These are phyloP conservation scores for Crataegus laevigata DNA, from an alignment of 306 rosid genomes.

Conservation along the genomic window DNA sequence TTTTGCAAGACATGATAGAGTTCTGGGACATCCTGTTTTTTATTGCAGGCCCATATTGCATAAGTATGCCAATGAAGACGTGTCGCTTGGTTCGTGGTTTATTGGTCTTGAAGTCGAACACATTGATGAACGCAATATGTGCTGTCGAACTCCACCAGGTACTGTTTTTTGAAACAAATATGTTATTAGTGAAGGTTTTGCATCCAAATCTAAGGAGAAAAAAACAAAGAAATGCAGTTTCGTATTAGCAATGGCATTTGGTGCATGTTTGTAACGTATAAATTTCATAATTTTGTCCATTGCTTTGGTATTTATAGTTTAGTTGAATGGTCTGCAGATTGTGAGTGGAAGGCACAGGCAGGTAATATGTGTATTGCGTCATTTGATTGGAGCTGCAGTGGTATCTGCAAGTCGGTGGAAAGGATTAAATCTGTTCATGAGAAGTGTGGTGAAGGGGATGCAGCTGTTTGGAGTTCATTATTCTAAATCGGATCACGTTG, in stretches of 20 bases:
- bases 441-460: conserved; percentile 93
- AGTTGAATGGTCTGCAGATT: conserved; percentile 42
- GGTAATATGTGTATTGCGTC: conserved; percentile 89
- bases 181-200: background rate
- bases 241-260: background rate
- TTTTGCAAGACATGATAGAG: background rate
- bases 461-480: conserved; percentile 78
- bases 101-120: conserved; percentile 97
- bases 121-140: conserved; percentile 92
- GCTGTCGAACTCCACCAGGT: conserved; percentile 99
- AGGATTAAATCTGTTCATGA: conserved; percentile 81
- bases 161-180: conserved; percentile 5
- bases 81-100: conserved; percentile 95
- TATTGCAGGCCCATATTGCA: conserved; percentile 79
- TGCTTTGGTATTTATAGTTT: conserved; percentile 4
- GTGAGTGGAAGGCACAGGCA: conserved; percentile 98
- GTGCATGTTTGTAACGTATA: background rate
- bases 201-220: background rate
- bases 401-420: conserved; percentile 98
- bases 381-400: conserved; percentile 99
- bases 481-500: conserved; percentile 23
- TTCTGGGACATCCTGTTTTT: conserved; percentile 12
- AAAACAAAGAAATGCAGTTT: background rate
- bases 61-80: conserved; percentile 96
- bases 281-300: background rate